Conservation (phyloP, 192 early-diverging fungal species). For the Chytriomyces hyalinus region DNA sequence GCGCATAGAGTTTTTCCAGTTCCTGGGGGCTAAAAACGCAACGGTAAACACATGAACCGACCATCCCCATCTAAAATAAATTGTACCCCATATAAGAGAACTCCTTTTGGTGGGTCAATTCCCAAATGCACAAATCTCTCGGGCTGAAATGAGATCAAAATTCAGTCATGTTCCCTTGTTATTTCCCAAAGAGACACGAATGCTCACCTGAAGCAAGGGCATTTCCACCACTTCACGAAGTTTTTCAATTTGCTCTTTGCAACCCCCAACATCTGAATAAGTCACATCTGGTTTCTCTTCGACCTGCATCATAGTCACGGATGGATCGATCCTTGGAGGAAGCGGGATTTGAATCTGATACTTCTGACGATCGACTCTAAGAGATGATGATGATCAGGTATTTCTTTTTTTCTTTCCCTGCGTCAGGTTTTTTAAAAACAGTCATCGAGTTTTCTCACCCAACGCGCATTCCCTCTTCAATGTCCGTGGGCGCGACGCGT, state of each 20-base stretch:
- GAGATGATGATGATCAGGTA: slow-evolving; percentile 49
- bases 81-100: slow-evolving; percentile 84
- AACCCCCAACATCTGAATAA: slow-evolving; percentile 97
- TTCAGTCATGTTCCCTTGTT: not conserved
- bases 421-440: not conserved
- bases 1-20: slow-evolving; percentile 98
- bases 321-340: slow-evolving; percentile 98
- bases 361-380: slow-evolving; percentile 94
- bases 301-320: slow-evolving; percentile 99
- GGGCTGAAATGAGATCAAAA: slow-evolving; percentile 58
- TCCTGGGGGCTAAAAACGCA: slow-evolving; percentile 56
- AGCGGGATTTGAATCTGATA: slow-evolving; percentile 99
- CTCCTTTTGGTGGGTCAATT: slow-evolving; percentile 99
- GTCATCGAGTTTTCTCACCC: slow-evolving; percentile 59
- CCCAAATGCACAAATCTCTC: slow-evolving; percentile 97
- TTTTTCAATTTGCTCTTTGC: slow-evolving; percentile 99
- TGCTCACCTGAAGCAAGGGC: slow-evolving; percentile 77
- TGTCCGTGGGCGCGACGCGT: slow-evolving; percentile 97
- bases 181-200: not conserved
- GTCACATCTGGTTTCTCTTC: slow-evolving; percentile 99
- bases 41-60: not conserved
- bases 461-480: slow-evolving; percentile 99
- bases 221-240: slow-evolving; percentile 98
- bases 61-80: not conserved
- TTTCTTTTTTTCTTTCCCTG: not conserved